A percentile compares a stretch with the other conserved stretches of the same genome.
phyloP scores from a whole-genome alignment of 345 rosid genomes.

The Microthlaspi erraticum region DNA sequence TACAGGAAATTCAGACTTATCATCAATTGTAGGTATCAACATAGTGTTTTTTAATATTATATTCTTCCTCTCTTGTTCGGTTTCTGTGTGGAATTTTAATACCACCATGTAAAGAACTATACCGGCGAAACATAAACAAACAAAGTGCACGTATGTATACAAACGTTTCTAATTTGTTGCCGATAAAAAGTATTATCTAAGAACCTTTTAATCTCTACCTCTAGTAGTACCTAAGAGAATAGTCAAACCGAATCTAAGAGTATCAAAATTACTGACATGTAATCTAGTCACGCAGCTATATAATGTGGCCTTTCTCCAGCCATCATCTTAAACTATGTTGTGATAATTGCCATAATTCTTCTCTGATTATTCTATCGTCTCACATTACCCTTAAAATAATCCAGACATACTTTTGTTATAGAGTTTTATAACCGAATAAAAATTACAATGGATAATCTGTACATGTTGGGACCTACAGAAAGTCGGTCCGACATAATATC shows the following conservation, averaged over 20 bases:
- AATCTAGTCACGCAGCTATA: conserved; percentile 40
- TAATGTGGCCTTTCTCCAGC: conserved; percentile 31
- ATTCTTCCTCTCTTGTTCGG: background rate
- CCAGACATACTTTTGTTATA: conserved; percentile 36
- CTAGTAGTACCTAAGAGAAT: conserved; percentile 32
- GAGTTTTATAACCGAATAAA: conserved; percentile 32
- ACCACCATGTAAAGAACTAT: background rate
- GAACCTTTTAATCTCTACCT: conserved; percentile 35
- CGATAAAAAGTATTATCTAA: conserved; percentile 16
- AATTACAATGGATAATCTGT: conserved; percentile 33
- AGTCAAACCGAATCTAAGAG: conserved; percentile 37
- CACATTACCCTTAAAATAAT: conserved; percentile 25
- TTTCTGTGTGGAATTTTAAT: background rate
- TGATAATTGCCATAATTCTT: conserved; percentile 29
- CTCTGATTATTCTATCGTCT: conserved; percentile 33
- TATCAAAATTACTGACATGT: conserved; percentile 39
- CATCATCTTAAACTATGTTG: conserved; percentile 29
- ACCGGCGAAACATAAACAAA: too few species aligned
- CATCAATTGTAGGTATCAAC: background rate
- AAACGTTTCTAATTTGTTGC: background rate
- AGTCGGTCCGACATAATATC: conserved; percentile 27
- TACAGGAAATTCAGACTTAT: background rate
- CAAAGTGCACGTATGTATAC: background rate
- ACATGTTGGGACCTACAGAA: conserved; percentile 29
- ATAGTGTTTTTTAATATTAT: background rate